Evolutionary conservation across 2,329 filamentous ascomycete species (phyloP).

Genomic region (Karstenula rhodostoma): DNA sequence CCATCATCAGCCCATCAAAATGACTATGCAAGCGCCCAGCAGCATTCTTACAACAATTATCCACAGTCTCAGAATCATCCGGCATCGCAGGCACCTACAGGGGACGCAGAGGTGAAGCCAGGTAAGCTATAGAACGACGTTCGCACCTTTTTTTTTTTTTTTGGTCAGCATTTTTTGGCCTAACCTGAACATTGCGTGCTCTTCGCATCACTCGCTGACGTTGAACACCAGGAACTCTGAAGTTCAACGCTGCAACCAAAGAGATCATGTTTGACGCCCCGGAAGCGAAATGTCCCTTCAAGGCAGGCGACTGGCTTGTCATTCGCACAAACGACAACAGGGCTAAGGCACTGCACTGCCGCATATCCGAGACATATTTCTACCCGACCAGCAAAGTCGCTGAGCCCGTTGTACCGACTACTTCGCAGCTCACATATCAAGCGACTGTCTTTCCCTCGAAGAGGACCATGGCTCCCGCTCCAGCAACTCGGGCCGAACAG

Average conservation of each 20-base stretch:
- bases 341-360: slow-evolving; percentile 55
- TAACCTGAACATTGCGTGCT: neutral
- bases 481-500: neutral
- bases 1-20: slow-evolving; percentile 28
- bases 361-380: slow-evolving; percentile 56
- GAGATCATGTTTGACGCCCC: slow-evolving; percentile 55
- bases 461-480: neutral
- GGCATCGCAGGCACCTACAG: neutral
- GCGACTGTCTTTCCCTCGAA: neutral
- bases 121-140: neutral
- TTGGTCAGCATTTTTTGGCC: neutral
- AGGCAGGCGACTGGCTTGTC: slow-evolving; percentile 63
- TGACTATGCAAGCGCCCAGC: slow-evolving; percentile 21
- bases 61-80: neutral
- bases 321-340: slow-evolving; percentile 37
- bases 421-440: neutral
- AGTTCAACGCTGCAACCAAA: slow-evolving; percentile 47
- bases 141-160: neutral
- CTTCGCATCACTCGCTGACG: neutral
- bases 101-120: neutral
- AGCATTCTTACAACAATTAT: slow-evolving; percentile 5
- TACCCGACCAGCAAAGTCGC: slow-evolving; percentile 54
- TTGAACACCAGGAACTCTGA: slow-evolving; percentile 17
- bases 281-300: slow-evolving; percentile 46
- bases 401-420: slow-evolving; percentile 30